These are phyloP conservation scores for Kodamaea fukazawae DNA, from an alignment of 805 yeast genomes.

Conservation along the genomic window DNA sequence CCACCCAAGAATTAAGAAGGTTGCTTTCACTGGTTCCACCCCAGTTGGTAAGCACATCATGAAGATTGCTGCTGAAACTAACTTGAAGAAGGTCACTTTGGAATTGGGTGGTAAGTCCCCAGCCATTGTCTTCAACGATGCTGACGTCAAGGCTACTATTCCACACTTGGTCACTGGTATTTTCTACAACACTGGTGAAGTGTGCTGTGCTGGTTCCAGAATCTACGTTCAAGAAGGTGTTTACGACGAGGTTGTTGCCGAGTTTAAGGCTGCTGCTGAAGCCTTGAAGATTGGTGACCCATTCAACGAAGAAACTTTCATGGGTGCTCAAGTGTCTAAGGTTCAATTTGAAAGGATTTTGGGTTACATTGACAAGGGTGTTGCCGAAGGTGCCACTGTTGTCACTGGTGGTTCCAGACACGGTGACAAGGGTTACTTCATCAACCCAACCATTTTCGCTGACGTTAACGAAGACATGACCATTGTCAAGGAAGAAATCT, in stretches of 20 bases:
- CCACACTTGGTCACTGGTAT: slow-evolving; percentile 77
- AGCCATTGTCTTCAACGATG: slow-evolving; percentile 82
- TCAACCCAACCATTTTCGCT: slow-evolving; percentile 82
- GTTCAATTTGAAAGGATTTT: slow-evolving; percentile 77
- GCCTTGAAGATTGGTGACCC: slow-evolving; percentile 75
- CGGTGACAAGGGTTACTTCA: slow-evolving; percentile 67
- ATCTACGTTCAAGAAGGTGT: slow-evolving; percentile 81
- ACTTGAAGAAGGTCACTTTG: slow-evolving; percentile 85
- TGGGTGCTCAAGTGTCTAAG: slow-evolving; percentile 91
- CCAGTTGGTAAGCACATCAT: slow-evolving; percentile 83
- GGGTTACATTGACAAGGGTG: slow-evolving; percentile 72
- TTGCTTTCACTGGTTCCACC: slow-evolving; percentile 95
- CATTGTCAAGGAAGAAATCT: slow-evolving; percentile 85
- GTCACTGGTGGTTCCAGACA: slow-evolving; percentile 79
- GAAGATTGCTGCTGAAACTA: slow-evolving; percentile 73
- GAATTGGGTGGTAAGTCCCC: slow-evolving; percentile 98
- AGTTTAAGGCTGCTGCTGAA: slow-evolving; percentile 57
- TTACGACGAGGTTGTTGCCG: slow-evolving; percentile 71
- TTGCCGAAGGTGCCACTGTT: slow-evolving; percentile 79
- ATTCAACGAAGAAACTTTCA: slow-evolving; percentile 71
- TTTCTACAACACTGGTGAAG: slow-evolving; percentile 93
- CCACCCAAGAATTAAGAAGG: slow-evolving; percentile 81
- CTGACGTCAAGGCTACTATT: slow-evolving; percentile 73
- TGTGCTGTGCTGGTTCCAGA: slow-evolving; percentile 94
- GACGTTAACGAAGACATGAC: slow-evolving; percentile 72